These are phyloP conservation scores for Paxillus rubicundulus DNA, from an alignment of 768 basidiomycete species.

Conservation along the genomic window DNA sequence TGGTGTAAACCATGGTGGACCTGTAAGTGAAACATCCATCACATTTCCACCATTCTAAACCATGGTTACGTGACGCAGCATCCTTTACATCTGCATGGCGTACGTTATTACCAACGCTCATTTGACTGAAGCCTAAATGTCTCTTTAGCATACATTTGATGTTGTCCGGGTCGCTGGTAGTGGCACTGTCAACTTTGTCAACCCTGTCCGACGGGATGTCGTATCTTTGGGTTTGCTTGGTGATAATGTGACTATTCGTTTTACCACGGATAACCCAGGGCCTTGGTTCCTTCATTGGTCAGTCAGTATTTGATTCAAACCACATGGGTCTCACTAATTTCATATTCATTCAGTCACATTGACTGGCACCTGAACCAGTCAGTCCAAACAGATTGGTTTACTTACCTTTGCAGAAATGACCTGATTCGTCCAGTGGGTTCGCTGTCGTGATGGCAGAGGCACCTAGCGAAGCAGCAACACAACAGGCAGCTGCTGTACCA, in stretches of 20 bases:
- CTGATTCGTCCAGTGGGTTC: conserved; percentile 2
- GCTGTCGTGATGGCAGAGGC: no score
- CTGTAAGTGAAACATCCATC: conserved; percentile 19
- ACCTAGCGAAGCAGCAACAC: no score
- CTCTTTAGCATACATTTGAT: conserved; percentile 33
- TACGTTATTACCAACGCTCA: conserved; percentile 16
- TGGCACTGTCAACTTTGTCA: conserved; percentile 31
- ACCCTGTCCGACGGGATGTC: conserved; percentile 38
- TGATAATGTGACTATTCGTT: conserved; percentile 55
- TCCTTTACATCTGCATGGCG: conserved; percentile 43
- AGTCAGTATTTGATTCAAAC: neutral
- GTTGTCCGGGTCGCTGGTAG: conserved; percentile 35
- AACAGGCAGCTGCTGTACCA: no score
- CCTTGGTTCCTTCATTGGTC: conserved; percentile 54
- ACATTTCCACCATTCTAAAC: neutral
- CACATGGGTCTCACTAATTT: neutral
- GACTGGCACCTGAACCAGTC: conserved; percentile 31
- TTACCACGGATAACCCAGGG: conserved; percentile 64
- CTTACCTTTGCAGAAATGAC: neutral
- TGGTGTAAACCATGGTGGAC: conserved; percentile 23
- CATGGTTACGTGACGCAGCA: conserved; percentile 22
- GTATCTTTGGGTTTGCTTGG: conserved; percentile 28
- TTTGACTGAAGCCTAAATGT: neutral
- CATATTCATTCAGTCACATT: conserved; percentile 20
- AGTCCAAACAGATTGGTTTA: neutral